Evolutionary conservation across 192 early-diverging fungal genomes (phyloP), one percentile per base, ranked within the genome.

Genomic region (Dissophora globulifera): DNA sequence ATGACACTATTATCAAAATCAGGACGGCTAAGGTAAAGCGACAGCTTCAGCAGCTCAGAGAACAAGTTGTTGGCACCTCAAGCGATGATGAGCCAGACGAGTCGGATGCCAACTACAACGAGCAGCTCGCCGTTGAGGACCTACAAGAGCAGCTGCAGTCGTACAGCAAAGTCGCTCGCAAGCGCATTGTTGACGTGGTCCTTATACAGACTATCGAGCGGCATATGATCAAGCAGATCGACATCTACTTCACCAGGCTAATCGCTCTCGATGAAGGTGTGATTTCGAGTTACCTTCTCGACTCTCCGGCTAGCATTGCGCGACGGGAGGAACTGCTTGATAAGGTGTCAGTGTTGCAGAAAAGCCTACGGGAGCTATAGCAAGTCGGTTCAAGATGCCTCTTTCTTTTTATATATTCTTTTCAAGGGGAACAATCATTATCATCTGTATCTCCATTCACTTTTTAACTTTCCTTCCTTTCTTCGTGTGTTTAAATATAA

Each of bases 191-290:
- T 15, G 69, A 72, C 38, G 61, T 64, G 7, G 49, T 72, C 1
- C 69, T 72, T 35, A 43, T 63, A 32, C 69, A 72, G 41, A 58
- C 69, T 6, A 58, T 64, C 30, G 69, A 72, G 61, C 69, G 69
- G 9, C 41, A 64, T 22, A 50, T 72, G 69, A 35, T 72, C 46
- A 72, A 58, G 61, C 46, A 47, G 13, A 58, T 59, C 49, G 2
- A 59, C 22, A 38, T 63, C 13, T 72, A 64, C 40, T 72, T 72
- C 16, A 55, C 63, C 19, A 64, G 63, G 54, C 22, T 72, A 41
- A 58, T 64, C n/a, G 25, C 55, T 33, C 54, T 64, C 32, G 61
- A 72, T 32, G 69, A 72, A 10, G 38, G 15, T 43, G 49, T 40
- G 7, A 64, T 72, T 29, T 57, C 68, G 17, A 64, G 54, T 45